phyloP scores from a whole-genome alignment of 2,329 filamentous ascomycete species.

The Plectosphaerella plurivora region DNA sequence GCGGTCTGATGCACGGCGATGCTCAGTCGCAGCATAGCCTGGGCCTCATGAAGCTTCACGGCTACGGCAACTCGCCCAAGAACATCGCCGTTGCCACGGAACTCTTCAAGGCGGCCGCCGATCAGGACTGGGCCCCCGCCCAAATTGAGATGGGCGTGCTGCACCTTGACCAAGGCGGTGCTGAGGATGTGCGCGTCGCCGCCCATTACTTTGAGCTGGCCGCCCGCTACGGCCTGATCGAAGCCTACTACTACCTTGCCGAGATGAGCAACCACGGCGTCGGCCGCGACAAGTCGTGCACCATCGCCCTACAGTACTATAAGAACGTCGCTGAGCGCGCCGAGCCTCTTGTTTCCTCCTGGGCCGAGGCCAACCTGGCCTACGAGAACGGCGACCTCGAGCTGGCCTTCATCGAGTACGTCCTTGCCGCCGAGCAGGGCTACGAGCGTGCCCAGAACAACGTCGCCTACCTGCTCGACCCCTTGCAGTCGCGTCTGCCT shows the following conservation, averaged over 20 bases:
- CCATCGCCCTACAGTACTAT: slow-evolving; percentile 75
- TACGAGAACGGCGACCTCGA: slow-evolving; percentile 77
- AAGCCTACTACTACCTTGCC: slow-evolving; percentile 88
- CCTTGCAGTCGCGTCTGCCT: slow-evolving; percentile 58
- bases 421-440: slow-evolving; percentile 88
- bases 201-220: slow-evolving; percentile 86
- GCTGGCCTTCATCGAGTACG: slow-evolving; percentile 72
- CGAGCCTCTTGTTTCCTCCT: slow-evolving; percentile 70
- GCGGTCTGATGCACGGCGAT: slow-evolving; percentile 71
- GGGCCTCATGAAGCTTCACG: slow-evolving; percentile 78
- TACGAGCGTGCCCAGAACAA: slow-evolving; percentile 89
- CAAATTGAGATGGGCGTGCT: slow-evolving; percentile 80
- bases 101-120: slow-evolving; percentile 72
- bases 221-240: slow-evolving; percentile 75
- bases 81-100: slow-evolving; percentile 70
- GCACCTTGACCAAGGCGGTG: slow-evolving; percentile 76
- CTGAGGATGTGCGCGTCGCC: slow-evolving; percentile 68
- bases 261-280: slow-evolving; percentile 80
- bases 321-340: slow-evolving; percentile 72
- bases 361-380: slow-evolving; percentile 77
- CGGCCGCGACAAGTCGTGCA: slow-evolving; percentile 74
- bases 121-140: slow-evolving; percentile 74
- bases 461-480: slow-evolving; percentile 80
- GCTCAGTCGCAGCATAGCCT: slow-evolving; percentile 80
- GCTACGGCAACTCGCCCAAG: slow-evolving; percentile 62